Evolutionary conservation across 2,329 filamentous ascomycete genomes (phyloP).

Genomic region (Ophiostoma australiae): DNA sequence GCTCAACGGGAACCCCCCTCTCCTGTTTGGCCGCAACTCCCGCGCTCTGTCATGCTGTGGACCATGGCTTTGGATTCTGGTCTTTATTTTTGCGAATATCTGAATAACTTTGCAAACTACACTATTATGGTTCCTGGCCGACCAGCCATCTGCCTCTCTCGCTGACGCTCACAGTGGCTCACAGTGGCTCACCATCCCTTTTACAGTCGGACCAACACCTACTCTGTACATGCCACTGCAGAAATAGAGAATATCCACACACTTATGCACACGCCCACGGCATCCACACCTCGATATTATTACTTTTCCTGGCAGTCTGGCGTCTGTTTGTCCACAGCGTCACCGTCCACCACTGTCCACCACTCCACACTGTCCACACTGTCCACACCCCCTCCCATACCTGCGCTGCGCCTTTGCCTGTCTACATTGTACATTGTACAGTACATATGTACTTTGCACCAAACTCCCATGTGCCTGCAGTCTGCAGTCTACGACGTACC

Average conservation of each 20-base stretch:
- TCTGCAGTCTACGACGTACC: not conserved
- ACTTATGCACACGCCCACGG: conserved; percentile 24
- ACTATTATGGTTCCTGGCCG: no score
- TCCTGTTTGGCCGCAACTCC: conserved; percentile 1
- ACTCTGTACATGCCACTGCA: not conserved
- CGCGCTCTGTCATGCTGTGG: not conserved
- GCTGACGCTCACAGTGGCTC: conserved; percentile 5
- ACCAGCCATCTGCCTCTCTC: not conserved
- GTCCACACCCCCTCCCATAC: conserved; percentile 8
- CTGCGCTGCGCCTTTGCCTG: conserved; percentile 15
- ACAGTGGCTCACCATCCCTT: not conserved
- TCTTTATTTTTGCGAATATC: not conserved
- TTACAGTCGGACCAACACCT: not conserved
- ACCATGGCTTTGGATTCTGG: not conserved
- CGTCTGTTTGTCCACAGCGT: not conserved
- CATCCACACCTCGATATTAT: conserved; percentile 17
- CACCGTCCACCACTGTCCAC: conserved; percentile 10
- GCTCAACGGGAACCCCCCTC: not conserved
- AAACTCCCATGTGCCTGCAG: conserved; percentile 20
- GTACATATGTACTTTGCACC: conserved; percentile 27
- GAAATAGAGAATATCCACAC: conserved; percentile 12
- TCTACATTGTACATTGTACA: conserved; percentile 26
- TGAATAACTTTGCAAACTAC: not conserved
- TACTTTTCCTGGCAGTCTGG: not conserved
- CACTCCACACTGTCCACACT: not conserved